Evolutionary conservation across 208 protist genomes (phyloP).

Genomic region (Trypanosomatidae sp.): DNA sequence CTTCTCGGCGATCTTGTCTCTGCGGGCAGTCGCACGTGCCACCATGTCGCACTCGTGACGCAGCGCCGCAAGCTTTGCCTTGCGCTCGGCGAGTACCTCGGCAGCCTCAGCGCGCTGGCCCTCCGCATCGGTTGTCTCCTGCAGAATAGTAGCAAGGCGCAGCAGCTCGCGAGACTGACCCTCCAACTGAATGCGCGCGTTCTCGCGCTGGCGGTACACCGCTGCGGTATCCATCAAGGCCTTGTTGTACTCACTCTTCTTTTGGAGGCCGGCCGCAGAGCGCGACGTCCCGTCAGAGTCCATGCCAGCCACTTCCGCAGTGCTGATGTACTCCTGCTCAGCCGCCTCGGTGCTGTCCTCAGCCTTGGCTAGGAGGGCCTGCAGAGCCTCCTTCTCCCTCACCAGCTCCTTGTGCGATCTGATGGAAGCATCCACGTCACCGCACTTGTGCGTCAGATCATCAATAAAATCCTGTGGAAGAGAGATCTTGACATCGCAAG

Average conservation of each 20-base stretch:
- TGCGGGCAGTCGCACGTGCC: constrained; percentile 35
- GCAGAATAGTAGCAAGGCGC: constrained; percentile 39
- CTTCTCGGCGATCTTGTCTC: constrained; percentile 57
- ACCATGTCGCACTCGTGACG: constrained; percentile 33
- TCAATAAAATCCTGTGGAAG: constrained; percentile 63
- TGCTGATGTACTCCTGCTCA: constrained; percentile 31
- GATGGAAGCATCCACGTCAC: constrained; percentile 37
- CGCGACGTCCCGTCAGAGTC: constrained; percentile 33
- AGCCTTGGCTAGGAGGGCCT: constrained; percentile 14
- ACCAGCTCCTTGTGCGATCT: constrained; percentile 30
- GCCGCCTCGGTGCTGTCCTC: constrained; percentile 25
- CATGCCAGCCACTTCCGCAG: constrained; percentile 34
- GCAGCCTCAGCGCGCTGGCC: constrained; percentile 51
- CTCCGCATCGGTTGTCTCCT: constrained; percentile 51
- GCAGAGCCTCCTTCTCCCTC: constrained; percentile 38
- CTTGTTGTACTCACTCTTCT: constrained; percentile 34
- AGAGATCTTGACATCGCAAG: background rate
- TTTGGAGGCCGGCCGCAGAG: constrained; percentile 17
- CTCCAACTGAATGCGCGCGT: constrained; percentile 38
- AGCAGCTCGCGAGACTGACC: constrained; percentile 45
- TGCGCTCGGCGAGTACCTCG: constrained; percentile 56
- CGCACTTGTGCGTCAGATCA: constrained; percentile 48
- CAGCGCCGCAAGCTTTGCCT: constrained; percentile 44
- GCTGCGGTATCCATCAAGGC: constrained; percentile 25
- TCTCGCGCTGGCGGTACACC: constrained; percentile 49